Conservation (phyloP, 2,329 filamentous ascomycete genomes). For the Sporothrix pallida region DNA sequence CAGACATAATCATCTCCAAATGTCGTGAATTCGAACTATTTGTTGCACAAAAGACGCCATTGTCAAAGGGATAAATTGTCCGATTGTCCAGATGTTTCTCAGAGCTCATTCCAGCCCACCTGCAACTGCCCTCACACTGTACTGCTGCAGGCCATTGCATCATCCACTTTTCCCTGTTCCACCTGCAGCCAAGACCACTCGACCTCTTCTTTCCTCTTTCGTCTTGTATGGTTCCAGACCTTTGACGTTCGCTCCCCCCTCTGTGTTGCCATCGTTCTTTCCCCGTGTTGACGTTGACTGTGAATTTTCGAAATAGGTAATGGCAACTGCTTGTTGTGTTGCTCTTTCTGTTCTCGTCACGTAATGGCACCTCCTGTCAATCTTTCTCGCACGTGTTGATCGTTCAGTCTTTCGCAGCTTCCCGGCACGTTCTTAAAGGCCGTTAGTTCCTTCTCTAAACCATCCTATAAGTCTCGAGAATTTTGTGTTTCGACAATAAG, state of each 20-base stretch:
- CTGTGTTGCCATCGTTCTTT: not conserved
- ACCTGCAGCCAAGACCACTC: constrained; percentile 21
- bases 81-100: not conserved
- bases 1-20: not conserved
- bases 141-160: constrained; percentile 28
- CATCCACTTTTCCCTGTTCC: constrained; percentile 25
- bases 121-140: constrained; percentile 15
- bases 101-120: not conserved
- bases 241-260: not conserved
- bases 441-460: not conserved
- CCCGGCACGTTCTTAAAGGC: not conserved
- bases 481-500: not conserved
- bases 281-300: not conserved
- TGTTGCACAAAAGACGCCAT: constrained; percentile 21
- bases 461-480: not conserved
- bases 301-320: not conserved
- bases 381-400: constrained; percentile 11
- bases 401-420: constrained; percentile 16
- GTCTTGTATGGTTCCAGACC: constrained; percentile 30
- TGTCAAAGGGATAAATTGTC: not conserved
- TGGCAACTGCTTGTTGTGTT: not conserved
- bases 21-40: not conserved
- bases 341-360: constrained; percentile 8
- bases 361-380: constrained; percentile 2
- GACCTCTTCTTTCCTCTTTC: constrained; percentile 29